Base-by-base conservation (phyloP, 2,329 filamentous ascomycete genomes). In the Colletotrichum cuscutae region DNA sequence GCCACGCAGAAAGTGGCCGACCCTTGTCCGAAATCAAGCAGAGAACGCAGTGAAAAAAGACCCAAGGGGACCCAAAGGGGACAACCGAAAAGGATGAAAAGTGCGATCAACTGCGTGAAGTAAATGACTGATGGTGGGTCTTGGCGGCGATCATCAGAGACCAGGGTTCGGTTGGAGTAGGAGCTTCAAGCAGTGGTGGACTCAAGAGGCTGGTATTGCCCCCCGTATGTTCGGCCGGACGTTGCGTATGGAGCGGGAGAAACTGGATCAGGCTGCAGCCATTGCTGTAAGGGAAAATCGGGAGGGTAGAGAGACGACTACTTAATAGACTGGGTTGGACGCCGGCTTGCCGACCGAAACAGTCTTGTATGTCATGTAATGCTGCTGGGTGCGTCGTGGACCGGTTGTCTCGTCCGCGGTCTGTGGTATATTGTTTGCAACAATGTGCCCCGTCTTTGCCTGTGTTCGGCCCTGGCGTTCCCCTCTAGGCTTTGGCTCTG, bases 71-170 rank as follows among this genome's bases (percentile, higher is more conserved):
- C 56, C 42, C 56, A 49, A 49, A 56, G 54, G 64, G 42, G 68
- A 59, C 58, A 58, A 59, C 61, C 26, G 68, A 73, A 68, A 49
- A 72, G 52, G 58, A 71, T 30, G 57, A 58, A 65, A 66, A 61
- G 63, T 72, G 68, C 67, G 59, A 72, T 73, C 68, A 69, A 74
- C 59, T 68, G 68, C 60, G 59, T 68, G 69, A 74, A 53, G 72
- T 72, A 74, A 74, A 75, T 75, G 74, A 75, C 64, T 28, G 64
- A 46, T 54, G 32, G 74, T 72, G 61, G 72, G 72, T 74, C 74
- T 68, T 62, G 65, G 74, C 65, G 72, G 58, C 72, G 74, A 75
- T 74, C 72, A 74, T 72, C 68, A 62, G 32, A 66, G 68, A 72
- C 68, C 68, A 72, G 68, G 71, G 71, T 49, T 26, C 30, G 24